Evolutionary conservation across 352 stramenopile species (phyloP).

Genomic region (Globisporangium cederbergense): DNA sequence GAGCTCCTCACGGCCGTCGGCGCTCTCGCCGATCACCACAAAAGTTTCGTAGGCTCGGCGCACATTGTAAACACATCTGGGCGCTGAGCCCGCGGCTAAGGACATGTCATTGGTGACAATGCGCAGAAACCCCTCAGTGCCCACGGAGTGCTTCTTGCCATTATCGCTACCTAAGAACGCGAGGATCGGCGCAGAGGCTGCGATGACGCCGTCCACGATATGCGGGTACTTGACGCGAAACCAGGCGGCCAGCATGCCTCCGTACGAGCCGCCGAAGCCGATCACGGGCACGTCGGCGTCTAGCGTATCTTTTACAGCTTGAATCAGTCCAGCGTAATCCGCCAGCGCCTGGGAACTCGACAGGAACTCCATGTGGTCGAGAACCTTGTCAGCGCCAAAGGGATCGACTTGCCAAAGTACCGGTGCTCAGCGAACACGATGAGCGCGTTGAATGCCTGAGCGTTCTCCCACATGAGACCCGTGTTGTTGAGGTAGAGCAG

Average conservation of each 20-base stretch:
- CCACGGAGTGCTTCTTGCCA: conserved; percentile 35
- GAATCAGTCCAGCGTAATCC: conserved; percentile 64
- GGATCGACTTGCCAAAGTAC: conserved; percentile 76
- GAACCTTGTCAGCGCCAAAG: conserved; percentile 40
- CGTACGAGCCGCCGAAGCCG: conserved; percentile 76
- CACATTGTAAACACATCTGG: conserved; percentile 39
- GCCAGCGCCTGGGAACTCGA: conserved; percentile 81
- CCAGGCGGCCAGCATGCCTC: conserved; percentile 73
- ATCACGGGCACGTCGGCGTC: conserved; percentile 49
- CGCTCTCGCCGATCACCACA: conserved; percentile 17
- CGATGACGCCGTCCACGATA: conserved; percentile 61
- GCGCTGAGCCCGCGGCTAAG: conserved; percentile 23
- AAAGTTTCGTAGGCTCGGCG: conserved; percentile 21
- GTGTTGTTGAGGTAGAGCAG: neutral
- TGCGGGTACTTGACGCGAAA: conserved; percentile 76
- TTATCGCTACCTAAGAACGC: conserved; percentile 29
- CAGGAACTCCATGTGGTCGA: conserved; percentile 69
- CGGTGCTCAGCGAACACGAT: conserved; percentile 77
- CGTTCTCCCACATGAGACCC: conserved; percentile 1
- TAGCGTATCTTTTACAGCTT: conserved; percentile 36
- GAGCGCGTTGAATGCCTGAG: conserved; percentile 23
- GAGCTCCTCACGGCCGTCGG: conserved; percentile 24
- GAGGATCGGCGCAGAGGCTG: conserved; percentile 59
- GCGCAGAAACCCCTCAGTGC: conserved; percentile 42
- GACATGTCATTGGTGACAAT: conserved; percentile 42